Evolutionary conservation across 805 yeast species (phyloP).

Genomic region (Kodamaea sagamina): DNA sequence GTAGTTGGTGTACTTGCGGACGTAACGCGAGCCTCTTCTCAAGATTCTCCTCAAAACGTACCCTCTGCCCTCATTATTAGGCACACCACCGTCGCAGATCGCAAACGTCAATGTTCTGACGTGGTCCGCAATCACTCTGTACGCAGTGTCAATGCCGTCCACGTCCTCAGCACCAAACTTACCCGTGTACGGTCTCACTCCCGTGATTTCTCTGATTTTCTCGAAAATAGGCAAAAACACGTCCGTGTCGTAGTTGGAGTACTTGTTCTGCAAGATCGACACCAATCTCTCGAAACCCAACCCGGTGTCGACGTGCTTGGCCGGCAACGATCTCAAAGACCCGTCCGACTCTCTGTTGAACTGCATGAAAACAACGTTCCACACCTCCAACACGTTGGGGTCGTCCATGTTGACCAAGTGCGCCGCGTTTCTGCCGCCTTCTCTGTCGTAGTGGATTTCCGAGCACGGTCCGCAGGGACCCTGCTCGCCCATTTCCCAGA

Average conservation of each 20-base stretch:
- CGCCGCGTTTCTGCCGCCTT: constrained; percentile 97
- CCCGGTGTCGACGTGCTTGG: constrained; percentile 96
- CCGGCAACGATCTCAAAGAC: constrained; percentile 79
- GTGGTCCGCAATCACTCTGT: constrained; percentile 97
- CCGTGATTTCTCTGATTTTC: constrained; percentile 88
- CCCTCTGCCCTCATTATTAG: constrained; percentile 99
- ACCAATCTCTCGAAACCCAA: constrained; percentile 98
- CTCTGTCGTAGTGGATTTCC: constrained; percentile 95
- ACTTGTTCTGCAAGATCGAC: constrained; percentile 85
- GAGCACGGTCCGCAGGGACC: constrained; percentile 99
- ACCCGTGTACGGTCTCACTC: constrained; percentile 88
- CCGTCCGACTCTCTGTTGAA: constrained; percentile 92
- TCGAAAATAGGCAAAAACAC: constrained; percentile 88
- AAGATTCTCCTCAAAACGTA: constrained; percentile 94
- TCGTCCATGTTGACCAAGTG: constrained; percentile 91
- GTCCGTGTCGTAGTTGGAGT: constrained; percentile 96
- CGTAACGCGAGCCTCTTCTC: constrained; percentile 97
- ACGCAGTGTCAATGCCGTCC: constrained; percentile 97
- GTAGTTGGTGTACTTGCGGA: constrained; percentile 91
- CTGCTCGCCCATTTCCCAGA: constrained; percentile 99
- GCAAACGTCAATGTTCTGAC: constrained; percentile 97
- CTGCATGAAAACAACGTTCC: constrained; percentile 98
- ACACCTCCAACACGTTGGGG: constrained; percentile 95
- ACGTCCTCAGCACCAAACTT: constrained; percentile 88
- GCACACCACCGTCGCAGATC: constrained; percentile 97